phyloP scores from a whole-genome alignment of 805 yeast species.

The Cyberlindnera petersonii region DNA sequence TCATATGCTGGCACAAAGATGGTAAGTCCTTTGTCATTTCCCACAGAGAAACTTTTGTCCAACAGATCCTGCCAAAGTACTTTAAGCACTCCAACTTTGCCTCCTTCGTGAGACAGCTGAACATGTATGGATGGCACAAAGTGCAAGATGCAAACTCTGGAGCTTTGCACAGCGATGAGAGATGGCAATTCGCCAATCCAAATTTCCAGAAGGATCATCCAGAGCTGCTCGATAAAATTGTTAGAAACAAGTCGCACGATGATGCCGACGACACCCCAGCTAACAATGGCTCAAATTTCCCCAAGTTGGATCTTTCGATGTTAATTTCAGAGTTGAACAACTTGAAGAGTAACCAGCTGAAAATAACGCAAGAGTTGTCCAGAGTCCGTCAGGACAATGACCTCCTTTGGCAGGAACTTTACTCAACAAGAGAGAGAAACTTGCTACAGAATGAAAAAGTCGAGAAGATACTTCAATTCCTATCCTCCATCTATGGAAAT shows the following conservation, averaged over 20 bases:
- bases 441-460: constrained; percentile 82
- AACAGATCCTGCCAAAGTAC: constrained; percentile 78
- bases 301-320: constrained; percentile 18
- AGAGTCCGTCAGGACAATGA: constrained; percentile 86
- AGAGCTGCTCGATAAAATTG: constrained; percentile 79
- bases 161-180: constrained; percentile 67
- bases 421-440: constrained; percentile 77
- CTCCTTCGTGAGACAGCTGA: constrained; percentile 90
- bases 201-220: constrained; percentile 73
- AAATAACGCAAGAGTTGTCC: constrained; percentile 79
- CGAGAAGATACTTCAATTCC: constrained; percentile 79
- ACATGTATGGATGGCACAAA: constrained; percentile 99
- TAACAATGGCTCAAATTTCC: constrained; percentile 11
- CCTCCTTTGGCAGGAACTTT: constrained; percentile 86
- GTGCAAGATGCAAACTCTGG: constrained; percentile 89
- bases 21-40: constrained; percentile 83
- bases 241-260: constrained; percentile 56
- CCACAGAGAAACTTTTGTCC: constrained; percentile 80
- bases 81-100: constrained; percentile 96
- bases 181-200: constrained; percentile 86
- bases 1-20: constrained; percentile 80
- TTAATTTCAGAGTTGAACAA: constrained; percentile 42
- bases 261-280: constrained; percentile 11
- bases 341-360: constrained; percentile 71
- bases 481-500: constrained; percentile 60